Base-by-base conservation (phyloP, 2,329 filamentous ascomycete genomes). In the Ascochyta rabiei region DNA sequence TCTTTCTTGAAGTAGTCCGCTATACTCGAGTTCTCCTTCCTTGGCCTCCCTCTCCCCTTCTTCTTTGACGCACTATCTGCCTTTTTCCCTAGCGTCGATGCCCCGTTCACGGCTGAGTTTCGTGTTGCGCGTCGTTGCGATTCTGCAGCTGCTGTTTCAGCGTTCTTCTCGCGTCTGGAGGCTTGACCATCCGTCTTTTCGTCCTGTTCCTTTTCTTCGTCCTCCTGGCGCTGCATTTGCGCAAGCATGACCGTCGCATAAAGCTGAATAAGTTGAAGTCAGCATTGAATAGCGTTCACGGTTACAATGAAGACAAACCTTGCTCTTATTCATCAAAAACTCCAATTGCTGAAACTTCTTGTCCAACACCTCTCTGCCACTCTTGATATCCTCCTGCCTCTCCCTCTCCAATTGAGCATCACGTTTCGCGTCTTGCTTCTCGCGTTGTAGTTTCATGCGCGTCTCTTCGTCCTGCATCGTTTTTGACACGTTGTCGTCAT, bases 1-100 rank as follows among this genome's bases (percentile, higher is more conserved):
- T 82, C 81, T 60, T 86, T 86, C 57, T 83, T 83, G 68, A 88
- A 84, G 63, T 84, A 88, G 57, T 79, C 81, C 0, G 83, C 80
- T 31, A 88, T 87, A 52, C 80, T 81, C 0, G 60, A 57, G 70
- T 63, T 66, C 41, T 69, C 64, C 15, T 72, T 75, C 67, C 77
- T 79, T 7, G 74, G 70, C 35, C 71, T 65, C n/a, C 77, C 77
- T 21, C 68, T 69, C 4, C 67, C 66, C 37, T 65, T 72, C 52
- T 67, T 69, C 39, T 59, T 62, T 3, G 61, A 46, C 16, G 53
- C 50, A 7, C 62, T 60, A 15, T 66, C 66, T 5, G 64, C 57
- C 15, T 60, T 57, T 2, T 62, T 59, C 16, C 66, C 51, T 15
- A 67, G 61, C 3, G 48, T 30, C 8, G 63, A 43, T 19, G 57